Conservation (phyloP, 31 red algal genomes). For the Odonthalia washingtoniensis region DNA sequence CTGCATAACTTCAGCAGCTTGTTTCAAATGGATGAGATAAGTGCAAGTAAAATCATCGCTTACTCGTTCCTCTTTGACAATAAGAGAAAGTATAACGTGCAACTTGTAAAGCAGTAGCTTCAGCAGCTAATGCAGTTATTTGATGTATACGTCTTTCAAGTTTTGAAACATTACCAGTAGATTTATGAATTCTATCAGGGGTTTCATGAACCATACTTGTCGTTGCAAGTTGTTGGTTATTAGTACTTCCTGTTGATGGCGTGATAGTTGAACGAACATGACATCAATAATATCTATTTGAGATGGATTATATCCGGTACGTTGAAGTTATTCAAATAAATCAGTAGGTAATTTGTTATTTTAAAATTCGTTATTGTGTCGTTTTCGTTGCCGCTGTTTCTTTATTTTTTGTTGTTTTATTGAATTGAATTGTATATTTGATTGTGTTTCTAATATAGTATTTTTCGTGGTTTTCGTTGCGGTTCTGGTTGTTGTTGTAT, state of each 20-base stretch:
- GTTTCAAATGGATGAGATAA: no score
- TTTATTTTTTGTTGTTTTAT: no score
- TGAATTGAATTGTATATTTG: no score
- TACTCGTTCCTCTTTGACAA: no score
- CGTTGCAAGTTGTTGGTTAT: slow-evolving; percentile 16
- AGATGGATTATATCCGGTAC: slow-evolving; percentile 30
- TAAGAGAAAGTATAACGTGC: slow-evolving; percentile 18
- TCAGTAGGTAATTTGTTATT: slow-evolving; percentile 34
- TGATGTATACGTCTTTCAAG: slow-evolving; percentile 55
- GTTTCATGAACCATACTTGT: slow-evolving; percentile 16
- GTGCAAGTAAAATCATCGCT: no score
- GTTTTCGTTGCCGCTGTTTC: no score
- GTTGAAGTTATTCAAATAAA: slow-evolving; percentile 33
- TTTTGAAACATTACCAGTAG: slow-evolving; percentile 29
- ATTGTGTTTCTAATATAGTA: no score
- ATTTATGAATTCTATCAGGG: slow-evolving; percentile 43
- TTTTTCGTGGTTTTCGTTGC: no score
- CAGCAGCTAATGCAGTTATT: slow-evolving; percentile 60
- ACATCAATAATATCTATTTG: slow-evolving; percentile 32
- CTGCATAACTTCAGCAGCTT: no score
- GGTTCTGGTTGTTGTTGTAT: no score
- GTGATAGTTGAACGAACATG: slow-evolving; percentile 7
- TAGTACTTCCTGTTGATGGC: slow-evolving; percentile 24
- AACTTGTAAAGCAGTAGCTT: slow-evolving; percentile 48
- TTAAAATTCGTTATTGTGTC: no score